Evolutionary conservation across 2,329 filamentous ascomycete species (phyloP).

Genomic region (Alternaria hordeiaustralica): DNA sequence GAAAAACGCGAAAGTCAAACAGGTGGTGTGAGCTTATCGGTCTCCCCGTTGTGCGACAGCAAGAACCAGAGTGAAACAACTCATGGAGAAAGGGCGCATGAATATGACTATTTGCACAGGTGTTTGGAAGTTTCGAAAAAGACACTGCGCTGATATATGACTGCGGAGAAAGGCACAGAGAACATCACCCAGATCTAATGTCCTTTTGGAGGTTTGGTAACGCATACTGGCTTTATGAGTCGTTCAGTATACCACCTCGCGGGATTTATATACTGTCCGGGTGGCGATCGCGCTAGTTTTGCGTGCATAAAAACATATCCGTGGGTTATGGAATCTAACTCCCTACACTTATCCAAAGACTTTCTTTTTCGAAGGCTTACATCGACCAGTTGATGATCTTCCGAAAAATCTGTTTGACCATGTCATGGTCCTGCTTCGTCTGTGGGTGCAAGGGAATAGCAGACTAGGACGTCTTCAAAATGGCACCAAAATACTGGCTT

Average conservation of each 20-base stretch:
- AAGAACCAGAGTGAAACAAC: no score
- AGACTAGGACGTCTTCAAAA: background rate
- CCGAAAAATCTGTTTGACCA: background rate
- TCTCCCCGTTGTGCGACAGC: background rate
- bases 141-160: no score
- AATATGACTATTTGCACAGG: background rate
- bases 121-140: background rate
- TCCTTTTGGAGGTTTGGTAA: no score
- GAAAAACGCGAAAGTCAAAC: no score
- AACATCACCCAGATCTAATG: background rate
- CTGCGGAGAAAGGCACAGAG: background rate
- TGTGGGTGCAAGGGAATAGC: background rate
- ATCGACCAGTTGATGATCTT: no score
- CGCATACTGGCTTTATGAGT: background rate
- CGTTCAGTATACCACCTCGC: background rate
- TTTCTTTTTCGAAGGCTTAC: no score
- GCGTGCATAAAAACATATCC: background rate
- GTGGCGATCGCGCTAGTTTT: background rate
- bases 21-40: background rate
- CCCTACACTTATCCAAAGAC: background rate
- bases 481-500: accelerated
- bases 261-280: background rate
- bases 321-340: accelerated
- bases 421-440: background rate
- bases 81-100: background rate